phyloP scores from a whole-genome alignment of 345 rosid species.

The Corchorus capsularis region DNA sequence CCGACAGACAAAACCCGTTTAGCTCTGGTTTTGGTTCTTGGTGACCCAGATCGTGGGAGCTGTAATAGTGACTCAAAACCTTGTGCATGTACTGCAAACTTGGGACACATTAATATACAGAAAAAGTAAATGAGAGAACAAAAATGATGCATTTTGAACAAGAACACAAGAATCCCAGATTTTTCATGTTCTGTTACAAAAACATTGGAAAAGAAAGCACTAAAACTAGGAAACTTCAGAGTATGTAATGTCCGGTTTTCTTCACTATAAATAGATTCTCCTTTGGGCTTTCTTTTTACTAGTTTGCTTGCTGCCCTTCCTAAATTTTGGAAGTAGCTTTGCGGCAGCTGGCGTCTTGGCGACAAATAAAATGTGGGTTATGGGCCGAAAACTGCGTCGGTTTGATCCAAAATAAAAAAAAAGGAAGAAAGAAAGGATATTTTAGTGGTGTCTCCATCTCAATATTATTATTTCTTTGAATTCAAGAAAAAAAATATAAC shows the following conservation, averaged over 20 bases:
- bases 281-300: background rate
- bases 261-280: background rate
- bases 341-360: no score
- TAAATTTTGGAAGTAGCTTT: no score
- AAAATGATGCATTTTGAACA: constrained; percentile 13
- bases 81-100: constrained; percentile 35
- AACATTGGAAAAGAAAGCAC: background rate
- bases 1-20: constrained; percentile 52
- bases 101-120: constrained; percentile 16
- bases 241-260: background rate
- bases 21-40: constrained; percentile 46
- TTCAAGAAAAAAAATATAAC: no score
- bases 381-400: no score
- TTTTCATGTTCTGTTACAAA: constrained; percentile 27
- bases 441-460: no score
- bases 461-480: no score
- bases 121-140: constrained; percentile 10
- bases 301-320: background rate
- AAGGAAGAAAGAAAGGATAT: no score
- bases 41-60: constrained; percentile 52
- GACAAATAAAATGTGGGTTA: no score
- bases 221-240: constrained; percentile 12
- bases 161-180: constrained; percentile 23
- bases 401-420: no score
- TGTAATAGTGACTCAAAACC: constrained; percentile 57